phyloP scores from a whole-genome alignment of 1,284 basidiomycete genomes.

The Sanghuangporus sanghuang region DNA sequence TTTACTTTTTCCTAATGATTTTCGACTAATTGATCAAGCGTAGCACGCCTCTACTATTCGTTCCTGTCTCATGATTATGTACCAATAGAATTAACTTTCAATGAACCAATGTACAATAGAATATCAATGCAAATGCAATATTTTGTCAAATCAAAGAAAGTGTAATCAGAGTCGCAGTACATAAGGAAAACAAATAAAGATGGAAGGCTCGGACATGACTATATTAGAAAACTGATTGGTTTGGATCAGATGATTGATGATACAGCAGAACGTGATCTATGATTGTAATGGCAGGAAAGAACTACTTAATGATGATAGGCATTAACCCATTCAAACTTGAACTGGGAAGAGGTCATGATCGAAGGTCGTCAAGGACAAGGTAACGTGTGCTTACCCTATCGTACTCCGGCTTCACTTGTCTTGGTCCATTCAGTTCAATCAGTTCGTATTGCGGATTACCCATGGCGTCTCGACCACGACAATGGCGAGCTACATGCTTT shows the following conservation, averaged over 20 bases:
- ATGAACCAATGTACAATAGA: not conserved
- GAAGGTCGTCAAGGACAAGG: not conserved
- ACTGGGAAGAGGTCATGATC: not conserved
- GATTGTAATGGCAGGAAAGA: not conserved
- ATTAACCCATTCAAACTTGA: conserved; percentile 10
- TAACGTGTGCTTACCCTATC: not conserved
- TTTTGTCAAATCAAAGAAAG: not conserved
- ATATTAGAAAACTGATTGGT: not conserved
- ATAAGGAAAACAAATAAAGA: not conserved
- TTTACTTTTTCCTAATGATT: not conserved
- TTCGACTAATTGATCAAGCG: too few species aligned
- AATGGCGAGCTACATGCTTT: not conserved
- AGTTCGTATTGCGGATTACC: not conserved
- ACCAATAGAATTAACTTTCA: not conserved
- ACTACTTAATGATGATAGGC: not conserved
- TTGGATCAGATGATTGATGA: not conserved
- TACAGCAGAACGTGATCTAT: not conserved
- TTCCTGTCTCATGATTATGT: not conserved
- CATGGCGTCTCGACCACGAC: not conserved
- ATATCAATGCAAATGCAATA: not conserved
- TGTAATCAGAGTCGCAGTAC: not conserved
- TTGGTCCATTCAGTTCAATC: not conserved
- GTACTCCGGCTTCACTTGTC: conserved; percentile 3
- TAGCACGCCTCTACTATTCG: not conserved
- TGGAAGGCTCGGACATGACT: not conserved